A percentile compares a stretch with the other conserved stretches of the same genome.
Conservation (phyloP, 164 flowering plant species). For the Liquidambar formosana region DNA sequence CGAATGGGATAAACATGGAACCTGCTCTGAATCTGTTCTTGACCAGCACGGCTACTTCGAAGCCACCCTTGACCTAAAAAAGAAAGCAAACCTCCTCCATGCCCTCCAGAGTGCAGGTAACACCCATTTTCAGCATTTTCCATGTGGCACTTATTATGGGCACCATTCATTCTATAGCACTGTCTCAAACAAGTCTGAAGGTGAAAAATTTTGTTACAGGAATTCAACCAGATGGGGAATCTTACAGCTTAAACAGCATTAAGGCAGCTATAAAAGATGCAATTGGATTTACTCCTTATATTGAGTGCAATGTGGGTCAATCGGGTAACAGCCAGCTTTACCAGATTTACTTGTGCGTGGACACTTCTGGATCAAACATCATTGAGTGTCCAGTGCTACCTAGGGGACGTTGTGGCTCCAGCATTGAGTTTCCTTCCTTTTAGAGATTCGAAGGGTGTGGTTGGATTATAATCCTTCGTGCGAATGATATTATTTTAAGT, state of each 20-base stretch:
- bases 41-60: constrained; percentile 38
- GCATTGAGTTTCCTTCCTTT: constrained; percentile 32
- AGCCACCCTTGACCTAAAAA: constrained; percentile 30
- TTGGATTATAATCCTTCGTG: too few relatives aligned
- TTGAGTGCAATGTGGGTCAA: constrained; percentile 47
- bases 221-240: constrained; percentile 37
- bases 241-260: constrained; percentile 28
- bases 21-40: constrained; percentile 46
- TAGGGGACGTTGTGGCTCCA: constrained; percentile 23
- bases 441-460: too few relatives aligned
- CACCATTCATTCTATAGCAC: too few relatives aligned
- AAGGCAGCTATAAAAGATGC: constrained; percentile 32
- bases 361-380: constrained; percentile 35
- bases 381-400: constrained; percentile 50
- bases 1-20: constrained; percentile 56
- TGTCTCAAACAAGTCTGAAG: too few relatives aligned
- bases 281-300: constrained; percentile 30
- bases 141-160: too few relatives aligned
- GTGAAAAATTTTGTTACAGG: too few relatives aligned
- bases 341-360: constrained; percentile 52
- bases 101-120: constrained; percentile 33
- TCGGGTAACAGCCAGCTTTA: constrained; percentile 42
- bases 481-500: too few relatives aligned
- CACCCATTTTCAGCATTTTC: neutral
- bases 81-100: constrained; percentile 30